Percentiles rank a stretch among this genome's conserved stretches.
phyloP scores from a whole-genome alignment of 495 filamentous ascomycete genomes.

The Sphaerosporella brunnea region DNA sequence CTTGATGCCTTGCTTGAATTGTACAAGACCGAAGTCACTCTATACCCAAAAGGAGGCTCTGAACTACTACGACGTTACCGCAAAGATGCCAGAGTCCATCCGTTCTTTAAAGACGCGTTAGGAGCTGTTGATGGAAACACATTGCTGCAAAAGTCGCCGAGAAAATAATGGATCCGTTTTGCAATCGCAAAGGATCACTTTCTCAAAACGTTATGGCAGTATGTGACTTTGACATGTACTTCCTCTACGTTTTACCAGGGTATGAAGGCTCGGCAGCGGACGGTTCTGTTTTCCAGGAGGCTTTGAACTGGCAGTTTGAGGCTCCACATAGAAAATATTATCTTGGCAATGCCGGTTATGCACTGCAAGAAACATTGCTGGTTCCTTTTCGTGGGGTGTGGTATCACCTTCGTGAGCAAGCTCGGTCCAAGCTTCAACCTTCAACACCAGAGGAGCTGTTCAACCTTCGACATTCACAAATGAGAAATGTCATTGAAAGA shows the following conservation, averaged over 20 bases:
- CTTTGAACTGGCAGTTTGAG: not conserved
- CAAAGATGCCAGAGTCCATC: conserved; percentile 2
- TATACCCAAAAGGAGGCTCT: too few relatives aligned
- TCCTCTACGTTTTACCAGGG: conserved; percentile 9
- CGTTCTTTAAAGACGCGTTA: conserved; percentile 14
- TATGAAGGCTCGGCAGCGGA: conserved; percentile 12
- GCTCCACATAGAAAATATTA: conserved; percentile 5
- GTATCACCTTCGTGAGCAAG: too few relatives aligned
- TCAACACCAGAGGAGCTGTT: conserved; percentile 4
- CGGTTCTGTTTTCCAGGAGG: conserved; percentile 7
- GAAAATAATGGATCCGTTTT: not conserved
- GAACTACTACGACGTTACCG: not conserved
- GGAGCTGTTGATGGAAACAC: conserved; percentile 14
- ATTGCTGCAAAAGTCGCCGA: conserved; percentile 4
- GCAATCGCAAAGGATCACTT: conserved; percentile 7
- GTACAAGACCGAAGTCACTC: not conserved
- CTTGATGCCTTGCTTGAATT: not conserved
- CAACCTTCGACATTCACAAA: conserved; percentile 10
- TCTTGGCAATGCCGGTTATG: conserved; percentile 9
- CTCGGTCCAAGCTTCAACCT: not conserved
- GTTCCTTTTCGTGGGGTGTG: conserved; percentile 6
- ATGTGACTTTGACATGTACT: conserved; percentile 9
- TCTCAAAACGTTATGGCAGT: conserved; percentile 9
- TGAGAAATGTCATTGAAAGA: conserved; percentile 7
- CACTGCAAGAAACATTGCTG: not conserved